Conservation (phyloP, 495 filamentous ascomycete species). For the Xylaria nigripes region DNA sequence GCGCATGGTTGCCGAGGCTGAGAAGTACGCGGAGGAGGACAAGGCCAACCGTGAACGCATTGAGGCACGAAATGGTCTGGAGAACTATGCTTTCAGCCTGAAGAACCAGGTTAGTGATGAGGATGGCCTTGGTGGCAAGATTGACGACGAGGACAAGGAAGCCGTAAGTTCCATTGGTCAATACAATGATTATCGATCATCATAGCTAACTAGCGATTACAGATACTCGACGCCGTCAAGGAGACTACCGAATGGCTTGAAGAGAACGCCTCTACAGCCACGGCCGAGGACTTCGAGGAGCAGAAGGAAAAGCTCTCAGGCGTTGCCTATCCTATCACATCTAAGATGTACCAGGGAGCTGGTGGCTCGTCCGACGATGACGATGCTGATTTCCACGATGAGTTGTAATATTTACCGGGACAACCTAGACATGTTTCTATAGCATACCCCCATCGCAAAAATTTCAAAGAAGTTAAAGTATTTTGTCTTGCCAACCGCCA, state of each 20-base stretch:
- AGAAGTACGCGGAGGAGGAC: constrained; percentile 98
- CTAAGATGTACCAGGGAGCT: constrained; percentile 80
- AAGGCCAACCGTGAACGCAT: constrained; percentile 93
- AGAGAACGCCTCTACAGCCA: constrained; percentile 82
- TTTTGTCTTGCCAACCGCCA: neutral
- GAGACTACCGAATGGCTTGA: constrained; percentile 96
- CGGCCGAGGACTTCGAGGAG: constrained; percentile 93
- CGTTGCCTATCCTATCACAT: constrained; percentile 97
- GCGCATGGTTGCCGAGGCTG: constrained; percentile 93
- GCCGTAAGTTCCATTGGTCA: constrained; percentile 45
- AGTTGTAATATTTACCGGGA: constrained; percentile 60
- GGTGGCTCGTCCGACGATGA: constrained; percentile 61
- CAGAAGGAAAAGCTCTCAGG: constrained; percentile 97
- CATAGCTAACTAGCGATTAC: constrained; percentile 17
- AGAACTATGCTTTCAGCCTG: constrained; percentile 93
- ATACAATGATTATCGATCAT: neutral
- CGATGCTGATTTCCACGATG: constrained; percentile 73
- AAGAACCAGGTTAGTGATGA: constrained; percentile 99
- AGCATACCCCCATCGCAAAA: constrained; percentile 23
- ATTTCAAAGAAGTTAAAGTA: constrained; percentile 27
- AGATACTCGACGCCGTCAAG: constrained; percentile 93
- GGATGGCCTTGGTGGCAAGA: constrained; percentile 94
- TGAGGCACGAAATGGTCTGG: constrained; percentile 87
- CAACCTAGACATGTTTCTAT: constrained; percentile 20
- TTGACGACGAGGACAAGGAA: constrained; percentile 98